phyloP scores from a whole-genome alignment of 257 asterid species.

The Solanum tarapatanum region DNA sequence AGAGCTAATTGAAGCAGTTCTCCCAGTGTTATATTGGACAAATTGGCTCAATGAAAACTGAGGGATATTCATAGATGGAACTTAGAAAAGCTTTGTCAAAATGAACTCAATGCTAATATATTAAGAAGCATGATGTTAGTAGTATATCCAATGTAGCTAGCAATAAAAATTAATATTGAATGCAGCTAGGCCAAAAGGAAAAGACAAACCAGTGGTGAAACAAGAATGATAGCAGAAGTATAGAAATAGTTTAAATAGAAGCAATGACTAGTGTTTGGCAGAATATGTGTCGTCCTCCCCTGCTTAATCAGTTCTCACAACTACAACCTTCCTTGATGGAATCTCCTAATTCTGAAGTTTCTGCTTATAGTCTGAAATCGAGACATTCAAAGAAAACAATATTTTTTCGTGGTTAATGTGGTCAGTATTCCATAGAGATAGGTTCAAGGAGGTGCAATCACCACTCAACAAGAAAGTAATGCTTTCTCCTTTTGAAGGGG shows the following conservation, averaged over 20 bases:
- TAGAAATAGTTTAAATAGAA: neutral
- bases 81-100: neutral
- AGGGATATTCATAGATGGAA: neutral
- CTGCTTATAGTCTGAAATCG: neutral
- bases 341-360: neutral
- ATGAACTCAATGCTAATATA: neutral
- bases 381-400: neutral
- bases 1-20: neutral
- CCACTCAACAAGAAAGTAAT: neutral
- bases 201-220: neutral
- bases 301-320: neutral
- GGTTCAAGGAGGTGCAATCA: neutral
- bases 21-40: neutral
- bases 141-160: neutral
- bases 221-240: neutral
- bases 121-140: neutral
- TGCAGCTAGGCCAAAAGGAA: neutral
- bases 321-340: neutral
- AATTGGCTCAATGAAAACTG: neutral
- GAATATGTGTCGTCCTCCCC: neutral
- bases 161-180: neutral
- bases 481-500: neutral
- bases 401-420: neutral
- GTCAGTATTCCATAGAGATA: neutral
- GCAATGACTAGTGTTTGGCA: neutral